phyloP scores from a whole-genome alignment of 139 green algal species.

The Nannochloris sp. region DNA sequence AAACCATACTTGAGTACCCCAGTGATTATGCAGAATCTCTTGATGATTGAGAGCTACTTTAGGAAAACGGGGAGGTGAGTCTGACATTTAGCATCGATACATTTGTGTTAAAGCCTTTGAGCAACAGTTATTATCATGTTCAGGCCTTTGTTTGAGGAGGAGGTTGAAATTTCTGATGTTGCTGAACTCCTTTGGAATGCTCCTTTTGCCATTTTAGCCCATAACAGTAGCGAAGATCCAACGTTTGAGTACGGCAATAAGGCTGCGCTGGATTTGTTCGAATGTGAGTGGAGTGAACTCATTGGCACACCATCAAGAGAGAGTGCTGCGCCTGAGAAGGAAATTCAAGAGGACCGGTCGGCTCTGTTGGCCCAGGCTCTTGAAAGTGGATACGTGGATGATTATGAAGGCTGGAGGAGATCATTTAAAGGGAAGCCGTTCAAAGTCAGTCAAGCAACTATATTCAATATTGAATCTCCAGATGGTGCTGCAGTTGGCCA shows the following conservation, averaged over 20 bases:
- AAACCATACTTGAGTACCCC: conserved; percentile 8
- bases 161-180: conserved; percentile 21
- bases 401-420: conserved; percentile 5
- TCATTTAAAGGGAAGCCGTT: conserved; percentile 4
- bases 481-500: conserved; percentile 15
- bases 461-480: conserved; percentile 17
- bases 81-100: too few relatives aligned
- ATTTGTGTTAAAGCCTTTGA: too few relatives aligned
- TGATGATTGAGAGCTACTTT: conserved; percentile 27
- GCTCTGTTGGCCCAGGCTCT: background rate
- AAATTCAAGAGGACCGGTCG: conserved; percentile 12
- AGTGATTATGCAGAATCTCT: conserved; percentile 34
- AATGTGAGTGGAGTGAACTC: conserved; percentile 24
- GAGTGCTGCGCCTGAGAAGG: conserved; percentile 6
- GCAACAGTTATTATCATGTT: background rate
- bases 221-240: conserved; percentile 14
- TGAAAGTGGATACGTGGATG: background rate
- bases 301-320: conserved; percentile 16
- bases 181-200: conserved; percentile 23
- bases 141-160: conserved; percentile 28
- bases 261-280: conserved; percentile 26
- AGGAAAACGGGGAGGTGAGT: conserved; percentile 24
- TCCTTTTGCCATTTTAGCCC: conserved; percentile 20
- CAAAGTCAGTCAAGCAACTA: conserved; percentile 4
- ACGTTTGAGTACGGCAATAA: conserved; percentile 27